A percentile compares a stretch with the other conserved stretches of the same genome.
Conservation (phyloP, 148 eudicot species). For the Simmondsia chinensis region DNA sequence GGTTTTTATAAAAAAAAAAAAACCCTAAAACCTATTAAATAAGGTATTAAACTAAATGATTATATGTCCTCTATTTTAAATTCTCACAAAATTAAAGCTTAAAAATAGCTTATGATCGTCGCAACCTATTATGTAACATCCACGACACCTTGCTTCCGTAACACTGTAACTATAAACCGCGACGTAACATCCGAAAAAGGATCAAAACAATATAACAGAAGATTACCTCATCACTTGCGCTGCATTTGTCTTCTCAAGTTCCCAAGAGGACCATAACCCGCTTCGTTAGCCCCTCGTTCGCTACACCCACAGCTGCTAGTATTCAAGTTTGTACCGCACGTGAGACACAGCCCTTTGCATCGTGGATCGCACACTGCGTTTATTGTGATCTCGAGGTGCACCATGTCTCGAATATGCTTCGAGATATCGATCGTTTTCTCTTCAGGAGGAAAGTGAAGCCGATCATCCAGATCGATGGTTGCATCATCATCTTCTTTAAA, state of each 20-base stretch:
- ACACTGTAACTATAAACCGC: too few species aligned
- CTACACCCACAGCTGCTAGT: slow-evolving; percentile 41
- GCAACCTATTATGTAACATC: too few species aligned
- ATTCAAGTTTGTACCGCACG: slow-evolving; percentile 70
- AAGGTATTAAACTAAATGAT: too few species aligned
- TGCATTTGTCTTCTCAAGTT: slow-evolving; percentile 60
- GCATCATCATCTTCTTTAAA: slow-evolving; percentile 44
- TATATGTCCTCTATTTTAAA: too few species aligned
- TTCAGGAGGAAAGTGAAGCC: slow-evolving; percentile 60
- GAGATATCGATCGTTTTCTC: slow-evolving; percentile 74
- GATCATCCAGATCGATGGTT: slow-evolving; percentile 62
- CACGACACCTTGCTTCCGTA: too few species aligned
- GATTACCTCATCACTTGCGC: slow-evolving; percentile 25
- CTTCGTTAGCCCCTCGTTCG: slow-evolving; percentile 14
- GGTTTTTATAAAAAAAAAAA: too few species aligned
- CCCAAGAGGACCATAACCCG: slow-evolving; percentile 52
- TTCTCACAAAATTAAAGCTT: too few species aligned
- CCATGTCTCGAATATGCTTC: slow-evolving; percentile 72
- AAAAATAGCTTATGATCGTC: too few species aligned
- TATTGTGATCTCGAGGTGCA: slow-evolving; percentile 79
- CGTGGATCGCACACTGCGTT: slow-evolving; percentile 52
- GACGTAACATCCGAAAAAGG: too few species aligned
- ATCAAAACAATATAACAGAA: too few species aligned
- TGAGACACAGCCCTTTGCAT: slow-evolving; percentile 77
- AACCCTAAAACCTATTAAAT: too few species aligned